Conservation (phyloP, 306 rosid genomes). For the Casuarina glauca region DNA sequence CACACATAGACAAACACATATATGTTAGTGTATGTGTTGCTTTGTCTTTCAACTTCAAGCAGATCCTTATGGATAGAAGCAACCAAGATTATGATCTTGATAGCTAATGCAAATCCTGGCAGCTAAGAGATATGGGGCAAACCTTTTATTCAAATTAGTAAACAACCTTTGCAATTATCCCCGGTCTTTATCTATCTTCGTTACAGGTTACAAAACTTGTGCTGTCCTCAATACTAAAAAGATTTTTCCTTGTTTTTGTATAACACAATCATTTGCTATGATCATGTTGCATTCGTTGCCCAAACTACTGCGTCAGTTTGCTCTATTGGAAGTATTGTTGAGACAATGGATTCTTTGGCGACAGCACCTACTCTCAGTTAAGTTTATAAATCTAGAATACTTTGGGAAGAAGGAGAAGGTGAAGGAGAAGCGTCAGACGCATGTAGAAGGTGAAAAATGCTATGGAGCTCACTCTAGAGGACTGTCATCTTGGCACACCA, state of each 20-base stretch:
- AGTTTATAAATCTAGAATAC: slow-evolving; percentile 35
- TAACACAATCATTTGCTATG: background rate
- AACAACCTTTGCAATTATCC: background rate
- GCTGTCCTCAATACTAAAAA: background rate
- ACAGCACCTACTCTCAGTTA: too few species aligned
- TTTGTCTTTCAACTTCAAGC: too few species aligned
- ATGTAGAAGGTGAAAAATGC: slow-evolving; percentile 9
- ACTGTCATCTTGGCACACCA: slow-evolving; percentile 38
- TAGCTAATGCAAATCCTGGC: too few species aligned
- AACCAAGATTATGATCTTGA: too few species aligned
- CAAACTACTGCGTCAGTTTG: background rate
- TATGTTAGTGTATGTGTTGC: too few species aligned
- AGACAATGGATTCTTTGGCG: background rate
- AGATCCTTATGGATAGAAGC: too few species aligned
- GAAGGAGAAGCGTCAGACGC: slow-evolving; percentile 13
- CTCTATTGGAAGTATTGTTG: slow-evolving; percentile 4
- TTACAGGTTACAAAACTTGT: background rate
- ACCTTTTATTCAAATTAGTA: too few species aligned
- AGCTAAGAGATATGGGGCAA: too few species aligned
- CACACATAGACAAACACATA: too few species aligned
- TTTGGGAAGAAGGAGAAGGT: slow-evolving; percentile 21
- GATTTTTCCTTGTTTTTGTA: background rate
- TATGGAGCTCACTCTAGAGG: slow-evolving; percentile 28
- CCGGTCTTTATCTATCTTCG: background rate
- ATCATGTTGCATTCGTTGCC: background rate